Evolutionary conservation across 257 asterid species (phyloP).

Genomic region (Lantana camara): DNA sequence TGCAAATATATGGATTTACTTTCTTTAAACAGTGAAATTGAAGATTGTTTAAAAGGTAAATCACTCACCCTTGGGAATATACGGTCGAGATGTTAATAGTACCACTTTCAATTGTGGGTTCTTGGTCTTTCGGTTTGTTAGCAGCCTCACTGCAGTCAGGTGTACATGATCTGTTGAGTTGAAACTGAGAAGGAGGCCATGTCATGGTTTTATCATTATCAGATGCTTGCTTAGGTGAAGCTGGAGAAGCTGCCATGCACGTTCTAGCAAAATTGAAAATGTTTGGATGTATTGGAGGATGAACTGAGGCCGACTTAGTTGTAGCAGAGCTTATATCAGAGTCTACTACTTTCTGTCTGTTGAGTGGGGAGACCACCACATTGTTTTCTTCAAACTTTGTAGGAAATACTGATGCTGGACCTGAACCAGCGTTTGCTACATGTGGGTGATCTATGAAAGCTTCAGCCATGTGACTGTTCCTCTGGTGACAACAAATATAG

Average conservation of each 20-base stretch:
- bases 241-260: conserved; percentile 41
- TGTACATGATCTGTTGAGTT: conserved; percentile 35
- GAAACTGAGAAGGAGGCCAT: conserved; percentile 48
- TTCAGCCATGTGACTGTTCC: conserved; percentile 52
- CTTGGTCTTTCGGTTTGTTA: conserved; percentile 53
- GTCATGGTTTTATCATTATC: conserved; percentile 42
- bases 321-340: conserved; percentile 57
- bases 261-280: conserved; percentile 45
- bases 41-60: not conserved
- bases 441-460: conserved; percentile 57
- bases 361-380: conserved; percentile 42
- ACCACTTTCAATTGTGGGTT: conserved; percentile 66
- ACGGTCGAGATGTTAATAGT: conserved; percentile 72
- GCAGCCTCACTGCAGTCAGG: conserved; percentile 34
- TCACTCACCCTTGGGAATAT: conserved; percentile 82
- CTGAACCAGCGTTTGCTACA: conserved; percentile 45
- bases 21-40: not conserved
- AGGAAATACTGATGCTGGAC: conserved; percentile 51
- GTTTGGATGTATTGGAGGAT: conserved; percentile 39
- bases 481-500: conserved; percentile 42
- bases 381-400: conserved; percentile 60
- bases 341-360: conserved; percentile 63
- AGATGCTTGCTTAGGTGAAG: conserved; percentile 47
- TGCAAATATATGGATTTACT: not conserved
- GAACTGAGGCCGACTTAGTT: conserved; percentile 40